Evolutionary conservation across 1,284 basidiomycete species (phyloP).

Genomic region (Melampsora larici-populina): DNA sequence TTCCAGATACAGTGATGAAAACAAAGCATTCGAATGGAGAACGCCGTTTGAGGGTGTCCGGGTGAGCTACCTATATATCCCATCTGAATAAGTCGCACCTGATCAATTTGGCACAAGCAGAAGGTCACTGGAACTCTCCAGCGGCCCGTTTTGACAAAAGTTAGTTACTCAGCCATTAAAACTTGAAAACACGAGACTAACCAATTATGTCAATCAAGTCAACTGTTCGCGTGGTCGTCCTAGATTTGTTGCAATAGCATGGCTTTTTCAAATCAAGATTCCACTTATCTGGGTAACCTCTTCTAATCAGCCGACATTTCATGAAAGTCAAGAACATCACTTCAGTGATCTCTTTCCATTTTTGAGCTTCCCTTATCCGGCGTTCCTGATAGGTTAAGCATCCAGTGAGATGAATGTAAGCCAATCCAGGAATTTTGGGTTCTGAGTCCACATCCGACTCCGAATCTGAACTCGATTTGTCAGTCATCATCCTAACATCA

Average conservation of each 20-base stretch:
- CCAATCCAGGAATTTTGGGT: too few species aligned
- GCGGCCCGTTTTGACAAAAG: background rate
- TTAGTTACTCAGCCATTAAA: background rate
- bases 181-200: background rate
- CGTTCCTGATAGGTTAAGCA: too few species aligned
- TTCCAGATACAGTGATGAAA: slow-evolving; percentile 24
- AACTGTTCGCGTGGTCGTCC: background rate
- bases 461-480: too few species aligned
- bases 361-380: background rate
- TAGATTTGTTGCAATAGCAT: background rate
- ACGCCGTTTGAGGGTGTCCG: slow-evolving; percentile 1
- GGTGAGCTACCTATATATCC: slow-evolving; percentile 14
- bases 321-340: slow-evolving; percentile 2
- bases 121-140: background rate
- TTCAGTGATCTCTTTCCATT: background rate
- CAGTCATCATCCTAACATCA: too few species aligned
- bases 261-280: background rate
- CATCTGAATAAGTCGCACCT: slow-evolving; percentile 23
- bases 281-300: slow-evolving; percentile 5
- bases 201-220: slow-evolving; percentile 4
- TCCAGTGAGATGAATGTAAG: too few species aligned
- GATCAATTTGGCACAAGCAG: slow-evolving; percentile 4
- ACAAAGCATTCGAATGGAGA: slow-evolving; percentile 10
- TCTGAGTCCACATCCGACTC: too few species aligned
- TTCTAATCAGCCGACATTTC: background rate